Evolutionary conservation across 2,329 filamentous ascomycete genomes (phyloP).

Genomic region (Penicillium griseofulvum): DNA sequence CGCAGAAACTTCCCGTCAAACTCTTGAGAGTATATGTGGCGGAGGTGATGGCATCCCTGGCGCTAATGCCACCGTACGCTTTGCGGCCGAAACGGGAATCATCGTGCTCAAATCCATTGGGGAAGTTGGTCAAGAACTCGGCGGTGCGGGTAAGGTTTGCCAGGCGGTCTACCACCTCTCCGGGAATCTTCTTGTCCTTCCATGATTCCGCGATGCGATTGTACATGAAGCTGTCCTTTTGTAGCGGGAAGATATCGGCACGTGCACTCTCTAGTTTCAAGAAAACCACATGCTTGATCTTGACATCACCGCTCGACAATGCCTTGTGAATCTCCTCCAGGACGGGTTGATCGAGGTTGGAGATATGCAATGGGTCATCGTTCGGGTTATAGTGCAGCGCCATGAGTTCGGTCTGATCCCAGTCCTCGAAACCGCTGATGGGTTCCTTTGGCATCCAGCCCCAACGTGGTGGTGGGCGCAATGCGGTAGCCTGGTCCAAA

Average conservation of each 20-base stretch:
- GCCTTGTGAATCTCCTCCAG: slow-evolving; percentile 27
- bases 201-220: slow-evolving; percentile 39
- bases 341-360: slow-evolving; percentile 36
- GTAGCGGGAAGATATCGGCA: slow-evolving; percentile 47
- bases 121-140: slow-evolving; percentile 29
- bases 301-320: slow-evolving; percentile 28
- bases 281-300: slow-evolving; percentile 47
- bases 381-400: slow-evolving; percentile 35
- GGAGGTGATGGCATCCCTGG: slow-evolving; percentile 42
- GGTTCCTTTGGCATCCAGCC: slow-evolving; percentile 26
- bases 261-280: slow-evolving; percentile 49
- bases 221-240: slow-evolving; percentile 39
- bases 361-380: slow-evolving; percentile 43
- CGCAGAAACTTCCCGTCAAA: slow-evolving; percentile 44
- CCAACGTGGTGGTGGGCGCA: slow-evolving; percentile 20
- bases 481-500: slow-evolving; percentile 19
- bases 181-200: slow-evolving; percentile 35
- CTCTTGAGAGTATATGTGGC: slow-evolving; percentile 49
- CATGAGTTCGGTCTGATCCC: slow-evolving; percentile 5
- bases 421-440: slow-evolving; percentile 29
- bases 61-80: slow-evolving; percentile 44
- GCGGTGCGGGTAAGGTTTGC: slow-evolving; percentile 32
- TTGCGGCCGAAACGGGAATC: slow-evolving; percentile 18
- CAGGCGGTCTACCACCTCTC: slow-evolving; percentile 25
- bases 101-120: slow-evolving; percentile 26